Percentiles rank a stretch among this genome's conserved stretches.
These are phyloP conservation scores for Sporothrix schenckii DNA, from an alignment of 2,329 filamentous ascomycete genomes.

Conservation along the genomic window DNA sequence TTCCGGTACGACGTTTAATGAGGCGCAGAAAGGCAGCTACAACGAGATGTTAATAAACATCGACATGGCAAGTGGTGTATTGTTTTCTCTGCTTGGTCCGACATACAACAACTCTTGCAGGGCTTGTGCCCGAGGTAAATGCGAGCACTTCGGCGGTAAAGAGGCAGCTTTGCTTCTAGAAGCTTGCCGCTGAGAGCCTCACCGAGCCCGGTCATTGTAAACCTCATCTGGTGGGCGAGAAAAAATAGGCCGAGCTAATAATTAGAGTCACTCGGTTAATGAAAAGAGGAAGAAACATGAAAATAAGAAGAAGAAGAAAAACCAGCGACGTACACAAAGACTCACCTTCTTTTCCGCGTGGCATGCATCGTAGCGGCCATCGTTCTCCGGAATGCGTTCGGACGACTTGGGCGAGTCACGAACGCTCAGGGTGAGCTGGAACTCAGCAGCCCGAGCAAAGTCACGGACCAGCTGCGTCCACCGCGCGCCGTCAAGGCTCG, in stretches of 20 bases:
- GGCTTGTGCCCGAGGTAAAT: slow-evolving; percentile 34
- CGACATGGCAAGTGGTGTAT: neutral
- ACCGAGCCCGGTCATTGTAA: neutral
- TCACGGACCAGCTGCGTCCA: slow-evolving; percentile 32
- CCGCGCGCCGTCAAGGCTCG: slow-evolving; percentile 4
- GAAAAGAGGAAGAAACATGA: neutral
- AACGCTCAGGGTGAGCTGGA: slow-evolving; percentile 11
- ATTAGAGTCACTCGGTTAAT: neutral
- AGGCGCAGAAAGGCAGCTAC: slow-evolving; percentile 28
- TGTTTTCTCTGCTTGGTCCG: neutral
- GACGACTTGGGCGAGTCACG: slow-evolving; percentile 30
- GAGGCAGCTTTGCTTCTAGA: neutral
- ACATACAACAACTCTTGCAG: slow-evolving; percentile 35
- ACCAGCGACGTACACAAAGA: no score
- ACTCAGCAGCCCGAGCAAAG: neutral
- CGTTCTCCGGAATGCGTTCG: slow-evolving; percentile 22
- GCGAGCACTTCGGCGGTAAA: slow-evolving; percentile 8
- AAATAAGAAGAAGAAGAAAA: no score
- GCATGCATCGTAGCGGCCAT: slow-evolving; percentile 31
- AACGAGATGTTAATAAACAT: neutral
- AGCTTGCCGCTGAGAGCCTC: slow-evolving; percentile 31
- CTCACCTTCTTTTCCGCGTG: slow-evolving; percentile 35
- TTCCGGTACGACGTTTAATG: slow-evolving; percentile 15
- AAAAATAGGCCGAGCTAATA: slow-evolving; percentile 32
- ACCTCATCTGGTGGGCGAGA: slow-evolving; percentile 27